Evolutionary conservation across 2,329 filamentous ascomycete genomes (phyloP).

Genomic region (Beauveria scarabaeidicola): DNA sequence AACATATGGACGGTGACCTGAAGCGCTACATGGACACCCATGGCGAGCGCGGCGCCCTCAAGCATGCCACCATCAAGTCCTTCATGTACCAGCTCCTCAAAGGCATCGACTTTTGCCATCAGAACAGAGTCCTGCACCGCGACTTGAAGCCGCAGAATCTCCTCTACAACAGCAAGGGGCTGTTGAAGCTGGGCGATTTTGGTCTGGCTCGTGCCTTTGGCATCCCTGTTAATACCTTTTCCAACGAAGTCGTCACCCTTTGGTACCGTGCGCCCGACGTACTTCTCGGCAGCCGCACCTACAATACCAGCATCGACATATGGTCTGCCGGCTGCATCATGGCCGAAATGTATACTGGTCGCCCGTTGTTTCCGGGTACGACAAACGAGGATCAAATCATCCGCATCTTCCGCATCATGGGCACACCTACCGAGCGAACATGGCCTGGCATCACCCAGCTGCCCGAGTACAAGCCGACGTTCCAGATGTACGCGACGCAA

Average conservation of each 20-base stretch:
- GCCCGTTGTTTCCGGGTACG: slow-evolving; percentile 91
- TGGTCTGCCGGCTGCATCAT: slow-evolving; percentile 99
- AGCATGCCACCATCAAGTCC: slow-evolving; percentile 87
- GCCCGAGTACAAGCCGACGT: slow-evolving; percentile 95
- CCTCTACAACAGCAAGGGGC: slow-evolving; percentile 84
- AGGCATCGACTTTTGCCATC: slow-evolving; percentile 96
- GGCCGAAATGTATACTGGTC: slow-evolving; percentile 98
- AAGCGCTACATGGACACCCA: slow-evolving; percentile 98
- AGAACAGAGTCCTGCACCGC: slow-evolving; percentile 90
- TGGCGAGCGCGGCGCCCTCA: slow-evolving; percentile 80
- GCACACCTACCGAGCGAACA: slow-evolving; percentile 86
- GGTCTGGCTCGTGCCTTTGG: slow-evolving; percentile 90
- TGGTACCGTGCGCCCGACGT: slow-evolving; percentile 98
- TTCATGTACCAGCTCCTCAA: slow-evolving; percentile 98
- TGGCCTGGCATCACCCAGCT: slow-evolving; percentile 95
- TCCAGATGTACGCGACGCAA: slow-evolving; percentile 90
- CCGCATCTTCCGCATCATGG: slow-evolving; percentile 98
- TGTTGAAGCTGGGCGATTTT: slow-evolving; percentile 90
- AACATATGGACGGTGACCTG: slow-evolving; percentile 96
- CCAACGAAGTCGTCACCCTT: slow-evolving; percentile 92
- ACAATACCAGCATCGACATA: slow-evolving; percentile 99
- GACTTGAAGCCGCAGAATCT: slow-evolving; percentile 96
- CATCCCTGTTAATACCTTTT: slow-evolving; percentile 96
- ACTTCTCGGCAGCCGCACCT: slow-evolving; percentile 84
- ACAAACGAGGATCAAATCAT: slow-evolving; percentile 97